Base-by-base conservation (phyloP, 768 basidiomycete species). In the Mycena sanguinolenta region DNA sequence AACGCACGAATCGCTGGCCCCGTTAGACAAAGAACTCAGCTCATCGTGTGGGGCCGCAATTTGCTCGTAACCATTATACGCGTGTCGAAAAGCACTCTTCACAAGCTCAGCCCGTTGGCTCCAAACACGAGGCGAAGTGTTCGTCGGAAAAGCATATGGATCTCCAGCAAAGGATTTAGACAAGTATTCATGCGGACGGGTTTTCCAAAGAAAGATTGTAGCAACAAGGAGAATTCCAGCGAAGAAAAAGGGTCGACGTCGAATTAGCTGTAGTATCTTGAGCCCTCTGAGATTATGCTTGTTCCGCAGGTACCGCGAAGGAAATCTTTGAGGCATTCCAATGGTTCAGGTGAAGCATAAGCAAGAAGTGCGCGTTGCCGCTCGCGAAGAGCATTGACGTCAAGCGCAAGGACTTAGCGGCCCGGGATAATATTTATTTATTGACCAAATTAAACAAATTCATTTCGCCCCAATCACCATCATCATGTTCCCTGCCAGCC, bases 11-110 rank as follows among this genome's bases (percentile, higher is more conserved):
- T 91, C 80, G 23, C 83, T 77, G 27, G 78, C 77, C 4, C 72
- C 73, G 57, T 86, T 87, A 5, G 87, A 82, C 23, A 91, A 9
- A 0, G 93, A 91, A 19, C 73, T 75, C 10, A 94, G 78, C 75
- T 94, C 92, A 59, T 94, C 93, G 52, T 85, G 83, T 10, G 90
- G 89, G 0, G 84, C 84, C 2, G 92, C 92, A 72, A 88, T 84
- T 21, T 76, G 76, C 74, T 90, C 86, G 74, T 94, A 94, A 12
- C 88, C 90, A 30, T 82, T 81, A 73, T 94, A 94, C 0, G 92
- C 92, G 77, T 92, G 90, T 60, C 84, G 59, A 77, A 92, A 93
- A 0, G 92, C 90, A 13, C 80, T 65, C 76, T 86, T 90, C 32
- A 94, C 92, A 62, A 85, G 81, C 8, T 80, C 78, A 0, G 92